phyloP scores from a whole-genome alignment of 805 yeast species.

The Cyberlindnera subsufficiens region DNA sequence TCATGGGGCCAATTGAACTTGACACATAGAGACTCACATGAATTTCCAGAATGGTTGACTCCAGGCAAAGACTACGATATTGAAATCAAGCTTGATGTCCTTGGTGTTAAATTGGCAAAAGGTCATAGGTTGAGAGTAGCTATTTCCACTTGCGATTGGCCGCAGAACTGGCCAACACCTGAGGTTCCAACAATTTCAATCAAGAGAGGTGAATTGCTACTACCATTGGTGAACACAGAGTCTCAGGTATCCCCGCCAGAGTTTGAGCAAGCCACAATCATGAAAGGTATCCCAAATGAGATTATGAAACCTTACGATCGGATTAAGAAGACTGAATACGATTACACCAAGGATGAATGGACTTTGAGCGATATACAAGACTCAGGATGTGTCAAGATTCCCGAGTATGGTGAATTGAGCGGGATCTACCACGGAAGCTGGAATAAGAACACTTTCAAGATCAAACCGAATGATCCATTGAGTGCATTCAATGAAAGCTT shows the following conservation, averaged over 20 bases:
- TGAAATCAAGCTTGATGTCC: conserved; percentile 31
- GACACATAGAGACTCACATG: conserved; percentile 36
- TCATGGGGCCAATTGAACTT: conserved; percentile 42
- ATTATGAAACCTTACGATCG: conserved; percentile 20
- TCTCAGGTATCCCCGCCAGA: conserved; percentile 17
- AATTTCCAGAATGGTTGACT: conserved; percentile 31
- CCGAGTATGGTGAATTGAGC: conserved; percentile 26
- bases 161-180: conserved; percentile 40
- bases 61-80: conserved; percentile 30
- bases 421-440: conserved; percentile 36
- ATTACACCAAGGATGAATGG: conserved; percentile 18
- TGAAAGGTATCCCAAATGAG: conserved; percentile 24
- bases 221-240: conserved; percentile 25
- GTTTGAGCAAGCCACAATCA: conserved; percentile 27
- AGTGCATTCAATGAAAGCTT: conserved; percentile 33
- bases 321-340: conserved; percentile 14
- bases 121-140: conserved; percentile 37
- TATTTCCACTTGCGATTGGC: conserved; percentile 42
- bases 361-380: conserved; percentile 24
- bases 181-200: conserved; percentile 33
- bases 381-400: conserved; percentile 29
- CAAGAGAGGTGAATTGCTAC: conserved; percentile 24
- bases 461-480: conserved; percentile 32
- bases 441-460: conserved; percentile 34
- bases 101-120: conserved; percentile 30